Evolutionary conservation across 1,139 yeast species (phyloP), one percentile per base, ranked within the genome.

Genomic region (Geotrichum bryndzae): DNA sequence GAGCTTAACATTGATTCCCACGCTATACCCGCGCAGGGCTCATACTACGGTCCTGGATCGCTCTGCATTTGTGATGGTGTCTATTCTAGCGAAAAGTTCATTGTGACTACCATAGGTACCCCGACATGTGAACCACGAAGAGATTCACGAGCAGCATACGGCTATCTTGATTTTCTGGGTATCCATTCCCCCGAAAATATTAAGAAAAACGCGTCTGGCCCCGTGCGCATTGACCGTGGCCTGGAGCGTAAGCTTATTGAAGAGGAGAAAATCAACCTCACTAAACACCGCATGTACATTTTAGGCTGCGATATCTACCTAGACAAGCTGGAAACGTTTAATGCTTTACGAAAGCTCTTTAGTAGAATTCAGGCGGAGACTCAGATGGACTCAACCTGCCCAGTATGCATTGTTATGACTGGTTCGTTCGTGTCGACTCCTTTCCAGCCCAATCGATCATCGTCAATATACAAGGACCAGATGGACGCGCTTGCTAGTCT

Each of bases 71-170:
- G 88, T 54, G 96, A 91, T 70, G 99, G 99, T 15, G 84, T 90
- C 29, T 90, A 89, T 69, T 77, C 79, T 15, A 82, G 84, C 25
- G 88, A 87, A 29, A 83, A 81, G 51, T 91, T 94, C 70, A 84
- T 87, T 66, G 96, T 88, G 1, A 82, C 88, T 48, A 82, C 88
- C 15, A 79, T 92, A 60, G 89, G 89, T 1, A 97, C 90, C 64
- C 99, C 99, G 1, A 92, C 96, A 0, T 87, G 91, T 2, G 99
- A 94, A 72, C 79, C 83, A 67, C 78, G 98, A 64, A 86, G 82
- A 18, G 73, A 70, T 1, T 80, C 95, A 0, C 72, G 86, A 61
- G 92, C 86, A 51, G 85, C 86, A 0, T 86, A 84, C 65, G 97
- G 97, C 0, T 82, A 87, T 68, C 71, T 90, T 29, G 98, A 94